These are phyloP conservation scores for Globisporangium mamillatum DNA, from an alignment of 352 stramenopile species.

Conservation along the genomic window DNA sequence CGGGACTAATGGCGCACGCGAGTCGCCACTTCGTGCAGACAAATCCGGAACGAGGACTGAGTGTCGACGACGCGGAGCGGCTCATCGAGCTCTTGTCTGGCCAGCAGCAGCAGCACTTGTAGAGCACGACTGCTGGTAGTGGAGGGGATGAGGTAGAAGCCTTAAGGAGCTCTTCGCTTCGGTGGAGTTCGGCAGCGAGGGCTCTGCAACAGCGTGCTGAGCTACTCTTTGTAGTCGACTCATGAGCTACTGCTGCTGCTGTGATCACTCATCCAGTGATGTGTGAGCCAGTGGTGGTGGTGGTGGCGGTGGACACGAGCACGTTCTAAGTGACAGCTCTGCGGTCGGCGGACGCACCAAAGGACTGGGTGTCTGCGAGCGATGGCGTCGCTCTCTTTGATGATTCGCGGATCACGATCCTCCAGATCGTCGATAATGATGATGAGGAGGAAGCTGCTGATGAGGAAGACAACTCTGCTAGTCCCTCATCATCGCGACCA, in stretches of 20 bases:
- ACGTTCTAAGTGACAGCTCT: not conserved
- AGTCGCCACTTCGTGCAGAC: not conserved
- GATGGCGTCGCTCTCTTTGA: not conserved
- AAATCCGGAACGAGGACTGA: not conserved
- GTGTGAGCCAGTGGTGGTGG: not conserved
- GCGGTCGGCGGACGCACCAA: not conserved
- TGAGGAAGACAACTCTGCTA: not conserved
- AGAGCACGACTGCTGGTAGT: not conserved
- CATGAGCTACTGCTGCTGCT: not conserved
- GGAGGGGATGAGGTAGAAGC: not conserved
- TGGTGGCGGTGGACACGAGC: not conserved
- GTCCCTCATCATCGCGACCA: not conserved
- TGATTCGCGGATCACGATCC: not conserved
- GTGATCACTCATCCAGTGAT: not conserved
- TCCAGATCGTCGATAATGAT: not conserved
- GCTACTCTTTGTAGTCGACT: not conserved
- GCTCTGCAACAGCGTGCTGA: not conserved
- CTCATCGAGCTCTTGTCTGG: constrained; percentile 1
- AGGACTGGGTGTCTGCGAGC: not conserved
- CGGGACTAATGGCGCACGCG: not conserved
- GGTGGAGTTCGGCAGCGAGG: not conserved
- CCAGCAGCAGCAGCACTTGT: not conserved
- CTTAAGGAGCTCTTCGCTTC: not conserved
- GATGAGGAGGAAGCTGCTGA: not conserved
- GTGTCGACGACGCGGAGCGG: not conserved